phyloP scores from a whole-genome alignment of 2,329 filamentous ascomycete species.

The Dactylonectria macrodidyma region DNA sequence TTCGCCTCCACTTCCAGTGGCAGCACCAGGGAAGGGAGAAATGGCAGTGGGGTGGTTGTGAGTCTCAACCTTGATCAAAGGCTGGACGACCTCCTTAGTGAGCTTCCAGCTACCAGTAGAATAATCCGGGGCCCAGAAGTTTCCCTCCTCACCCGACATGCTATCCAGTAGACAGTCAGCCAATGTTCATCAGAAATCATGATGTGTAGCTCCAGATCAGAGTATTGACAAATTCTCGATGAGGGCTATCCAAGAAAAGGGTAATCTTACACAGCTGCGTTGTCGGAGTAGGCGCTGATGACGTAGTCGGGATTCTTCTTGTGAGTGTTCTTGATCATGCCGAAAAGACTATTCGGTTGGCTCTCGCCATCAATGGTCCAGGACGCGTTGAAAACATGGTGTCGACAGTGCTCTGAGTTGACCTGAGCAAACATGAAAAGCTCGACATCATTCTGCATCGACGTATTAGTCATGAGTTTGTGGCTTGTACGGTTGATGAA shows the following conservation, averaged over 20 bases:
- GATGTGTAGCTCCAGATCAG: not conserved
- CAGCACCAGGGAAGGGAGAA: slow-evolving; percentile 91
- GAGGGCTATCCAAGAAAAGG: not conserved
- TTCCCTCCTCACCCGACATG: slow-evolving; percentile 57
- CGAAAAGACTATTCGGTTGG: slow-evolving; percentile 87
- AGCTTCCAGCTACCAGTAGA: slow-evolving; percentile 90
- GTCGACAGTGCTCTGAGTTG: slow-evolving; percentile 92
- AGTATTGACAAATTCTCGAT: not conserved
- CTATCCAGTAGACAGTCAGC: slow-evolving; percentile 29
- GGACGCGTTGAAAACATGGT: slow-evolving; percentile 95
- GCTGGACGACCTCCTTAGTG: slow-evolving; percentile 88
- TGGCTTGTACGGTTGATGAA: slow-evolving; percentile 13
- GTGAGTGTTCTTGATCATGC: slow-evolving; percentile 98
- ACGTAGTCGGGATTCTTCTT: slow-evolving; percentile 84
- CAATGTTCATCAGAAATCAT: not conserved
- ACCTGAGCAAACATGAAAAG: slow-evolving; percentile 99
- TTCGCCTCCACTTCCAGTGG: slow-evolving; percentile 95
- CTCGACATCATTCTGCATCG: slow-evolving; percentile 81
- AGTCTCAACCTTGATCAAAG: slow-evolving; percentile 95
- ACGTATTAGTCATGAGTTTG: slow-evolving; percentile 39
- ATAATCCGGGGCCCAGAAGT: slow-evolving; percentile 88
- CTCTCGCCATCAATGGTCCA: slow-evolving; percentile 93
- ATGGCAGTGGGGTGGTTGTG: slow-evolving; percentile 98
- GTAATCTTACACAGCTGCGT: slow-evolving; percentile 82
- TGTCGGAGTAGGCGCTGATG: slow-evolving; percentile 97